A percentile compares a stretch with the other conserved stretches of the same genome.
Evolutionary conservation across 2,329 filamentous ascomycete species (phyloP).

Genomic region (Botryotinia globosa): DNA sequence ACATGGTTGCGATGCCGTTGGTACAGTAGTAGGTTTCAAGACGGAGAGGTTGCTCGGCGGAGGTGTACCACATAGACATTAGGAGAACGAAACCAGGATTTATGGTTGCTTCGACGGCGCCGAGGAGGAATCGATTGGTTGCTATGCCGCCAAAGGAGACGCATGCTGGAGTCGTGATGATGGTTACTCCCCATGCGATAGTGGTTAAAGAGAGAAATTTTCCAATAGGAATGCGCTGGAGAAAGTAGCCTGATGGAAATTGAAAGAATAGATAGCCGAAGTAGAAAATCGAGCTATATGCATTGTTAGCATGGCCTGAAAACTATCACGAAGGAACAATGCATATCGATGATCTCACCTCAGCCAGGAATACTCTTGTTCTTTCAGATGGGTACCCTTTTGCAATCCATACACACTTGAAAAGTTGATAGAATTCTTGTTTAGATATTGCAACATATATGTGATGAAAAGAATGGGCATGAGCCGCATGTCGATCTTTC

Average conservation of each 20-base stretch:
- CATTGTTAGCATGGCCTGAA: not conserved
- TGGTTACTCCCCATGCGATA: slow-evolving; percentile 48
- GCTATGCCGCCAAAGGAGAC: slow-evolving; percentile 59
- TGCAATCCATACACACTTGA: slow-evolving; percentile 49
- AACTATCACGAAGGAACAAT: not conserved
- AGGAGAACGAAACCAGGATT: slow-evolving; percentile 48
- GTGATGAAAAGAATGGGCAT: slow-evolving; percentile 56
- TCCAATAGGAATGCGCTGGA: slow-evolving; percentile 49
- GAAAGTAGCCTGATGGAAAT: slow-evolving; percentile 46
- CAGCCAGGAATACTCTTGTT: slow-evolving; percentile 53
- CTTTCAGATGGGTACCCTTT: slow-evolving; percentile 46
- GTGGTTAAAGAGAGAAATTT: slow-evolving; percentile 47
- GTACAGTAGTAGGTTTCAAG: slow-evolving; percentile 43
- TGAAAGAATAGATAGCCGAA: slow-evolving; percentile 49
- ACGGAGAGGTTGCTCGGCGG: slow-evolving; percentile 41
- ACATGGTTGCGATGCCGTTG: slow-evolving; percentile 44
- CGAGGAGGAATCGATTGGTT: slow-evolving; percentile 55
- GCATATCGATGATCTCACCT: slow-evolving; percentile 28
- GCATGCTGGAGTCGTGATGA: slow-evolving; percentile 50
- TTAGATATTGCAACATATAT: slow-evolving; percentile 61
- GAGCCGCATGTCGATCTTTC: slow-evolving; percentile 55
- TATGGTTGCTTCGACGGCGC: slow-evolving; percentile 54
- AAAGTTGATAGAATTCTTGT: slow-evolving; percentile 55
- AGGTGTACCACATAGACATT: slow-evolving; percentile 43
- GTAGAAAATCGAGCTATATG: slow-evolving; percentile 49